Conservation (phyloP, 805 yeast species). For the Starmerella asiatica region DNA sequence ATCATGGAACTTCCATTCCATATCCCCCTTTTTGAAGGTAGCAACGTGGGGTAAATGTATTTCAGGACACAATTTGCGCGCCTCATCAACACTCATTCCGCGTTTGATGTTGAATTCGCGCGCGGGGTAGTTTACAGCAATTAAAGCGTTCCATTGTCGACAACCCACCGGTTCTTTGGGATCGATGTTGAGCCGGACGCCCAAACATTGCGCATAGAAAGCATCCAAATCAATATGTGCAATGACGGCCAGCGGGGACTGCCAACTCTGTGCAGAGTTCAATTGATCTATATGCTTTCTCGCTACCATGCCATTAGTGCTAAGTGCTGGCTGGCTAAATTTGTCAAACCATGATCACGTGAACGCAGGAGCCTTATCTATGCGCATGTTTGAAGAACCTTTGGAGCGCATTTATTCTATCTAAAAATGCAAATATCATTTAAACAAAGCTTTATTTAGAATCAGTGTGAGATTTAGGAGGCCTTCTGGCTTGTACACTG, state of each 20-base stretch:
- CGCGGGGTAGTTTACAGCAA: slow-evolving; percentile 77
- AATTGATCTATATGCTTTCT: slow-evolving; percentile 18
- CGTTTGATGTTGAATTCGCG: slow-evolving; percentile 68
- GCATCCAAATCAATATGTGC: slow-evolving; percentile 89
- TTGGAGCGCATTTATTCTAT: no score
- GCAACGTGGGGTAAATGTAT: slow-evolving; percentile 82
- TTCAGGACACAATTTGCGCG: slow-evolving; percentile 61
- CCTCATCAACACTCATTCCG: slow-evolving; percentile 58
- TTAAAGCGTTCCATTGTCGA: slow-evolving; percentile 80
- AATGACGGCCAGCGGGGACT: slow-evolving; percentile 61
- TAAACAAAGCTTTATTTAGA: no score
- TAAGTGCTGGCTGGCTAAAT: not conserved
- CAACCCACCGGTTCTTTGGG: slow-evolving; percentile 77
- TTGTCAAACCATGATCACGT: not conserved
- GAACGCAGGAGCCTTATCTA: no score
- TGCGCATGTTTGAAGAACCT: no score
- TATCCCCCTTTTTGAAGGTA: slow-evolving; percentile 76
- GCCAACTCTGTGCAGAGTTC: slow-evolving; percentile 25
- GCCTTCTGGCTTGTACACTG: no score
- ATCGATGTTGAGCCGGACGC: slow-evolving; percentile 51
- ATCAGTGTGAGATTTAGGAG: no score
- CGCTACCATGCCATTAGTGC: slow-evolving; percentile 6
- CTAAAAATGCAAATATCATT: no score
- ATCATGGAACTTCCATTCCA: slow-evolving; percentile 61
- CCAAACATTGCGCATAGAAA: slow-evolving; percentile 90